Evolutionary conservation across 805 yeast genomes (phyloP).

Genomic region (Blastobotrys robertii): DNA sequence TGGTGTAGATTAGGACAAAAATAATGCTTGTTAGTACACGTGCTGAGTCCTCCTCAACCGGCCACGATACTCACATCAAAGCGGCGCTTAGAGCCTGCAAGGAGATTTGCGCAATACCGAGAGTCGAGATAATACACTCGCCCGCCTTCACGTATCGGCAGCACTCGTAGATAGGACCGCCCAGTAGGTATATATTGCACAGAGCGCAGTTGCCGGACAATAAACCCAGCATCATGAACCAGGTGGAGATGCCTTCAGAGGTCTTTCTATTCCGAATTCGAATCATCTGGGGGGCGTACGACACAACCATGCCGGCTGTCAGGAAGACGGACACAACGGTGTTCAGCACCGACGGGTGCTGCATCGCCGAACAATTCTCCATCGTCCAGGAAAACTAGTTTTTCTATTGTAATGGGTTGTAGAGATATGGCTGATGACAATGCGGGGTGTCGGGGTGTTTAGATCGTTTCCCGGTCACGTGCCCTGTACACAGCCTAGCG

Average conservation of each 20-base stretch:
- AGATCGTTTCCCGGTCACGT: too few species aligned
- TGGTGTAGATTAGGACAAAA: constrained; percentile 42
- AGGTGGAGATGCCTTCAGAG: constrained; percentile 72
- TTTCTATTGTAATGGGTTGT: background rate
- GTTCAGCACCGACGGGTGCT: constrained; percentile 39
- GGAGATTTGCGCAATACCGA: constrained; percentile 59
- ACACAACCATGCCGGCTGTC: constrained; percentile 55
- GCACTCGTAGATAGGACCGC: constrained; percentile 53
- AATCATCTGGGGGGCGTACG: constrained; percentile 69
- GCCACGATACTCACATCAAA: too few species aligned
- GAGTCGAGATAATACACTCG: constrained; percentile 56
- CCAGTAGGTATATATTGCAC: constrained; percentile 54
- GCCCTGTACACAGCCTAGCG: too few species aligned
- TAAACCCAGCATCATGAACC: constrained; percentile 60
- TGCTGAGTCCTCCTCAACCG: too few species aligned
- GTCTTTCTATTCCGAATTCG: constrained; percentile 48
- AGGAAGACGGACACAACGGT: constrained; percentile 43
- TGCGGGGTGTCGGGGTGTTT: background rate
- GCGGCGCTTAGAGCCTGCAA: constrained; percentile 52
- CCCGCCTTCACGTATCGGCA: constrained; percentile 39
- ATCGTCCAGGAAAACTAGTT: too few species aligned
- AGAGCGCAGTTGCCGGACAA: constrained; percentile 59
- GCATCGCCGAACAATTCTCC: background rate
- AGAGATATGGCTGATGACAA: background rate
- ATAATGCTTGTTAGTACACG: too few species aligned